Base-by-base conservation (phyloP, 306 rosid species). In the Argentina anserina region DNA sequence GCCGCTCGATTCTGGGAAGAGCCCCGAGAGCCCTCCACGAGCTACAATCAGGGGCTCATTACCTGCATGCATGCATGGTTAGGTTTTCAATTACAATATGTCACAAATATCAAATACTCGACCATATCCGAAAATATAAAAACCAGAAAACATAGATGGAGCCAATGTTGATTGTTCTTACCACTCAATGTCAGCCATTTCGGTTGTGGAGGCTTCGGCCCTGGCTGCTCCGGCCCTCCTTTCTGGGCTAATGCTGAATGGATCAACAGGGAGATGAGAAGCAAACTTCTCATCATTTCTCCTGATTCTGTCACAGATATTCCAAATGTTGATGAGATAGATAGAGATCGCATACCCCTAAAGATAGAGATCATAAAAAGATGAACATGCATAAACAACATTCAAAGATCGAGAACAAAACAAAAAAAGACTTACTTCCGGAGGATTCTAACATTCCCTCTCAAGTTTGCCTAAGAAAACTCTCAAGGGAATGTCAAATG, bases 181-280 rank as follows among this genome's bases (percentile, higher is more conserved):
- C 97, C 97, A 12, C 31, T 90, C 75, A 93, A 88, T 62, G 98
- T 93, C 60, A 82, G 67, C 98, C 98, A 94, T 83, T 82, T 85
- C 65, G 47, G 3, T 74, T 60, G 0, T 65, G 66, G 15, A 34
- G 73, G 13, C 20, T 20, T 67, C 25, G 34, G 49, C 49, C 18
- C 17, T 11, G 61, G 42, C 25, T 34, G 14, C 33, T 9, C 40
- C 40, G 72, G 70, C 26, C 58, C 13, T 61, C 56, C 62, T 11
- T 64, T 75, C 60, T 84, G 81, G 15, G 95, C 91, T 36, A 74
- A 42, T 1, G 91, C 69, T 34, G 82, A 70, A 65, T 81, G 87
- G 77, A 94, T 23, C 83, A 85, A 79, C 71, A 89, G 61, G 36
- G 80, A 77, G 58, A 84, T 60, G 62, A 94, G 74, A 77, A 91